Conservation (phyloP, 2,329 filamentous ascomycete species). For the Verticillium zaregamsianum region DNA sequence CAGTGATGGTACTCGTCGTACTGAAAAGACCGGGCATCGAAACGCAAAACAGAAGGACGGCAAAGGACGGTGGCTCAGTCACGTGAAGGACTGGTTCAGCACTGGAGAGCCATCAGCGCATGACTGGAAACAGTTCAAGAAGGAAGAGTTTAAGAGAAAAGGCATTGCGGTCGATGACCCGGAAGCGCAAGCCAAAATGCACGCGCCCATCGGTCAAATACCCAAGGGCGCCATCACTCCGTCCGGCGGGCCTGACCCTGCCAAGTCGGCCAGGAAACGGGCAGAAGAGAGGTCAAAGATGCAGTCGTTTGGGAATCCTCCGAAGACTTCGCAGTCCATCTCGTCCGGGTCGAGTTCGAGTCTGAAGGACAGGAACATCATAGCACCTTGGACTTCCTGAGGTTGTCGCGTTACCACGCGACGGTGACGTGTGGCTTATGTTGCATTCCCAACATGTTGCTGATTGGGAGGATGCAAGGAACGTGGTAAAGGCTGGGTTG, state of each 20-base stretch:
- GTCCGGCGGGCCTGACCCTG: constrained; percentile 39
- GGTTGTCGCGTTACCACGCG: not conserved
- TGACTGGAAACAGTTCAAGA: constrained; percentile 42
- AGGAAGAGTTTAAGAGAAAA: constrained; percentile 36
- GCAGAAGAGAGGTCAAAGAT: constrained; percentile 23
- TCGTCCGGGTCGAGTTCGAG: constrained; percentile 31
- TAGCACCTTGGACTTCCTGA: constrained; percentile 25
- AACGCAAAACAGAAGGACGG: constrained; percentile 23
- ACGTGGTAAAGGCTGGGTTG: not conserved
- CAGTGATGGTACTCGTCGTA: constrained; percentile 8
- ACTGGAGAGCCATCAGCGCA: constrained; percentile 46
- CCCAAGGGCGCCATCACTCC: constrained; percentile 42
- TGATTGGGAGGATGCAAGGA: not conserved
- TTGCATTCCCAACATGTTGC: too few species aligned
- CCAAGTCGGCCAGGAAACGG: constrained; percentile 35
- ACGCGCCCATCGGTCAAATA: constrained; percentile 39
- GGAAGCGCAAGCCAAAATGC: constrained; percentile 38
- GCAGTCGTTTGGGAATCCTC: constrained; percentile 19
- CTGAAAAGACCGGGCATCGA: not conserved
- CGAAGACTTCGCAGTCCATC: constrained; percentile 23
- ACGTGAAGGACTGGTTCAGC: constrained; percentile 44
- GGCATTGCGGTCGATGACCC: constrained; percentile 40
- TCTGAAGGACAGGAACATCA: constrained; percentile 22
- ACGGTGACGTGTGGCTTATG: not conserved
- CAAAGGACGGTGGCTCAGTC: constrained; percentile 32